These are phyloP conservation scores for Isatis tinctoria DNA, from an alignment of 345 rosid genomes.

Conservation along the genomic window DNA sequence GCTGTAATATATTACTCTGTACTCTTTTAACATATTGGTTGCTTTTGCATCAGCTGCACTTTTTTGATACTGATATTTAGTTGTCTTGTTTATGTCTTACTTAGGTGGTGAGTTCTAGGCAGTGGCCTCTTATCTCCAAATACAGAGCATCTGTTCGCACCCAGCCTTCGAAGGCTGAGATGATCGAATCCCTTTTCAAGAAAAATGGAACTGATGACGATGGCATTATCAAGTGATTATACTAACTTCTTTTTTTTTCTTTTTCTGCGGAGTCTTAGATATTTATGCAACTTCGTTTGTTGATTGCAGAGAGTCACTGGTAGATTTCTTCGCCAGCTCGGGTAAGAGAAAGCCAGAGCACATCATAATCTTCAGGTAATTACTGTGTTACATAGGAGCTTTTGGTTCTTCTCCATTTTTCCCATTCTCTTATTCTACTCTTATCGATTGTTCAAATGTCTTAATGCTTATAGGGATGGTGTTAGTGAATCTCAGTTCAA, in stretches of 20 bases:
- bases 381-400: neutral
- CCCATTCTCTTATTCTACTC: neutral
- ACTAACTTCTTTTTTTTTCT: neutral
- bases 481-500: constrained; percentile 90
- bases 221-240: constrained; percentile 61
- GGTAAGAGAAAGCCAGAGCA: constrained; percentile 84
- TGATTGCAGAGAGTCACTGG: constrained; percentile 58
- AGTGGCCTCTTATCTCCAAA: constrained; percentile 82
- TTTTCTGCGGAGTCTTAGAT: neutral
- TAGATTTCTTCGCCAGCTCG: constrained; percentile 78
- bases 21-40: neutral
- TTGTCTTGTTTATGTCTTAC: neutral
- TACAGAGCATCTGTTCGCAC: constrained; percentile 89
- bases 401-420: neutral
- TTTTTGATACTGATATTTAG: neutral
- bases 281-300: neutral
- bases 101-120: constrained; percentile 78
- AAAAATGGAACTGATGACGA: constrained; percentile 61
- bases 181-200: constrained; percentile 75
- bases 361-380: constrained; percentile 81
- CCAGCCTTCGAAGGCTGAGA: constrained; percentile 82
- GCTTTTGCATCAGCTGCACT: neutral
- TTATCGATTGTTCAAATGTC: neutral
- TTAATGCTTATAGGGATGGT: constrained; percentile 61
- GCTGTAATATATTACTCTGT: constrained; percentile 39